Evolutionary conservation across 2,329 filamentous ascomycete species (phyloP).

Genomic region (Diaporthe ilicicola): DNA sequence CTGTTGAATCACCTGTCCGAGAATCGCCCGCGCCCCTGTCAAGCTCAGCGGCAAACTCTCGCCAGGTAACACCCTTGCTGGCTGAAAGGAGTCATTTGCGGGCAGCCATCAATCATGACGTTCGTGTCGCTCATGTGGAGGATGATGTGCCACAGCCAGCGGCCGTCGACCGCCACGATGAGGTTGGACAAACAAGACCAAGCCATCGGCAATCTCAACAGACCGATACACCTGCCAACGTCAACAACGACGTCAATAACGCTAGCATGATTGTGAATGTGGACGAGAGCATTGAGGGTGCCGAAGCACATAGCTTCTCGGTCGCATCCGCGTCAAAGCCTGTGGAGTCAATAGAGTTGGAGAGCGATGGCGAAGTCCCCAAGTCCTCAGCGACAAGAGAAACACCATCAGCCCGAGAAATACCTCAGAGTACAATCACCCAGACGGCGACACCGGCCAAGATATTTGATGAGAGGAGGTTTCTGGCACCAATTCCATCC

Average conservation of each 20-base stretch:
- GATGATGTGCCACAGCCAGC: not conserved
- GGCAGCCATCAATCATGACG: not conserved
- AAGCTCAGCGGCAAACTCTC: not conserved
- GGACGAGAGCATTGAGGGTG: slow-evolving; percentile 22
- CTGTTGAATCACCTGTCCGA: not conserved
- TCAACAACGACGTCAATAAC: slow-evolving; percentile 24
- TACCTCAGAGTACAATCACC: not conserved
- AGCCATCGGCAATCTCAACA: not conserved
- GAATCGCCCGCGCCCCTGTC: not conserved
- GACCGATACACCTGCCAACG: not conserved
- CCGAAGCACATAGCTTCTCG: not conserved
- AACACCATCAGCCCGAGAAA: not conserved
- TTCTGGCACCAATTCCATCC: slow-evolving; percentile 18
- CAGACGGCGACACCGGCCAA: not conserved
- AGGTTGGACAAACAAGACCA: not conserved
- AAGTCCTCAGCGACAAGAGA: not conserved
- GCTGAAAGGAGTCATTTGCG: not conserved
- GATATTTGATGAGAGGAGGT: not conserved
- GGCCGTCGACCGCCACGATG: not conserved
- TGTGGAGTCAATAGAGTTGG: not conserved
- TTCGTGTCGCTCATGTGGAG: not conserved
- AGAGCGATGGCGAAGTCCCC: not conserved
- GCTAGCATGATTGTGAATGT: slow-evolving; percentile 29
- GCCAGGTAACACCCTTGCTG: not conserved
- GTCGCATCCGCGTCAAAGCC: not conserved